Conservation (phyloP, 2,329 filamentous ascomycete genomes). For the Pezicula rhizophila region DNA sequence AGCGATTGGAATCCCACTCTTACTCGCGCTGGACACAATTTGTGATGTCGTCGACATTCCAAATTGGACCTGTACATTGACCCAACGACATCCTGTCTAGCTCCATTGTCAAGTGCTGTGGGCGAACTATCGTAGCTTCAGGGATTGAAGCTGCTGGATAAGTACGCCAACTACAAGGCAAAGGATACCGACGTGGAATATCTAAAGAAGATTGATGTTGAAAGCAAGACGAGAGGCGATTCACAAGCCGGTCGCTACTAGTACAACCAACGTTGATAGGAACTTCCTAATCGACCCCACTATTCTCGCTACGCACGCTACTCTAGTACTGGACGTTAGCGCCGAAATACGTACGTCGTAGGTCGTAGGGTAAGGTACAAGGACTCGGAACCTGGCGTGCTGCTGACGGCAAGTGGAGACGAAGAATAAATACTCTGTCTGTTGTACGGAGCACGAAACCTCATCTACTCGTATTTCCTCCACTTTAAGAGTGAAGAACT, state of each 20-base stretch:
- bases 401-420: background rate
- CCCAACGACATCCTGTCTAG: slow-evolving; percentile 15
- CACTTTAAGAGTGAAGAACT: too few relatives aligned
- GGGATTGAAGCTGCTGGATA: background rate
- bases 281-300: background rate
- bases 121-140: background rate
- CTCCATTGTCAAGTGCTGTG: background rate
- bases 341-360: background rate
- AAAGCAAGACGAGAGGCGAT: background rate
- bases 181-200: background rate
- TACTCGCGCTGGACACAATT: slow-evolving; percentile 63
- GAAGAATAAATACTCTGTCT: background rate
- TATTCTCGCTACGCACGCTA: background rate
- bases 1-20: slow-evolving; percentile 29
- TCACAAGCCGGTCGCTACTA: background rate
- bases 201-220: background rate
- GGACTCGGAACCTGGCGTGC: background rate
- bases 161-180: background rate
- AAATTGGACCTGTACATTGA: slow-evolving; percentile 32
- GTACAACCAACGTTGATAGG: background rate
- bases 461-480: too few relatives aligned
- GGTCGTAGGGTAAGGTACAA: background rate
- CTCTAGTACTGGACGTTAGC: background rate
- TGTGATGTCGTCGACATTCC: slow-evolving; percentile 59
- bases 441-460: too few relatives aligned